phyloP scores from a whole-genome alignment of 2,329 filamentous ascomycete genomes.

The Tolypocladium ophioglossoides region DNA sequence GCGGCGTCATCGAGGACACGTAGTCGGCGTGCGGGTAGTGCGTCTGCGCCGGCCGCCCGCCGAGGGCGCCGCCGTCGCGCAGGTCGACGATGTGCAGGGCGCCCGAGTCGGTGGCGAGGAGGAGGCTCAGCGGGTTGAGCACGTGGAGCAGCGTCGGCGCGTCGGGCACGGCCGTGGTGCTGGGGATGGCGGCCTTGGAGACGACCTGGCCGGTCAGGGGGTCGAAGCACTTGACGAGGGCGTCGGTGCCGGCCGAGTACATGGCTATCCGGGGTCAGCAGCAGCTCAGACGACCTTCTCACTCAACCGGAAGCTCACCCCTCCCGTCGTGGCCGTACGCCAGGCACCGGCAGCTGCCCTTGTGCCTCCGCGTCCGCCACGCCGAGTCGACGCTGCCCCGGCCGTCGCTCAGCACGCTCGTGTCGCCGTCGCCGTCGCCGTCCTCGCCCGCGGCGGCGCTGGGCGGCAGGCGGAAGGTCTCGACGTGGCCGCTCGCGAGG shows the following conservation, averaged over 20 bases:
- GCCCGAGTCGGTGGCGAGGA: slow-evolving; percentile 84
- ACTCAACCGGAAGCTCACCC: slow-evolving; percentile 22
- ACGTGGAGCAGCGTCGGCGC: slow-evolving; percentile 72
- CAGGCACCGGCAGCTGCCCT: slow-evolving; percentile 81
- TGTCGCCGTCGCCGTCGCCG: slow-evolving; percentile 38
- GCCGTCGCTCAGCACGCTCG: slow-evolving; percentile 45
- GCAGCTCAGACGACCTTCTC: neutral
- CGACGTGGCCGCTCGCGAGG: slow-evolving; percentile 73
- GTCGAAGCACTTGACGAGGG: slow-evolving; percentile 47
- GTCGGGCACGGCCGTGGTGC: slow-evolving; percentile 44
- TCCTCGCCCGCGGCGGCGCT: slow-evolving; percentile 40
- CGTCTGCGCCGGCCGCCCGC: slow-evolving; percentile 61
- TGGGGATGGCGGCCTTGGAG: slow-evolving; percentile 73
- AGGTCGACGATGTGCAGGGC: slow-evolving; percentile 83
- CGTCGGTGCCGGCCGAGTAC: slow-evolving; percentile 54
- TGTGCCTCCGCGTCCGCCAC: slow-evolving; percentile 85
- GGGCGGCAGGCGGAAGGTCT: slow-evolving; percentile 65
- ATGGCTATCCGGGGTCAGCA: slow-evolving; percentile 26
- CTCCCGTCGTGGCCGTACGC: slow-evolving; percentile 70
- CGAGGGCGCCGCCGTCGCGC: slow-evolving; percentile 46
- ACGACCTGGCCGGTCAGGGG: slow-evolving; percentile 55
- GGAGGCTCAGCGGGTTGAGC: slow-evolving; percentile 76
- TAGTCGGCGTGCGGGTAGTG: slow-evolving; percentile 88
- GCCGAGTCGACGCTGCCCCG: slow-evolving; percentile 68
- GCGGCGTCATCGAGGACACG: slow-evolving; percentile 74